Conservation (phyloP, 306 rosid species). For the Arachis hypogaea region DNA sequence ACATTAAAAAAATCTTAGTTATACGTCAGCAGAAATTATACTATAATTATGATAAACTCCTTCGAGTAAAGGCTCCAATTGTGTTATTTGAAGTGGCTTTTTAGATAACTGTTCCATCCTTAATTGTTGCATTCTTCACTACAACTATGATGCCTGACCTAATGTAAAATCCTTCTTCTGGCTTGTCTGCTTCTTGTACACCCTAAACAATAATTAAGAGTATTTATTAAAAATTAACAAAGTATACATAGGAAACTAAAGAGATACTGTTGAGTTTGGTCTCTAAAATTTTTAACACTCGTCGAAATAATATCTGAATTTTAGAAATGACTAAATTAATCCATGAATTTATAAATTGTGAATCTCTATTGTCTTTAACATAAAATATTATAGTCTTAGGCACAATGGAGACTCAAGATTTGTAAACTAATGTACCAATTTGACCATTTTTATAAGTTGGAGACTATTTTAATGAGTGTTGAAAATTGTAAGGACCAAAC, state of each 20-base stretch:
- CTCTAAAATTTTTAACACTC: too few species aligned
- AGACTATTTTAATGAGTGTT: too few species aligned
- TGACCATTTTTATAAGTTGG: too few species aligned
- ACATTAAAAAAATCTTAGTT: not conserved
- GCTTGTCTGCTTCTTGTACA: slow-evolving; percentile 78
- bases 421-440: too few species aligned
- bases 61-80: not conserved
- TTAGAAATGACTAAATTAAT: too few species aligned
- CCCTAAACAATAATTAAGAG: slow-evolving; percentile 55
- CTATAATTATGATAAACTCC: slow-evolving; percentile 16
- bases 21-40: slow-evolving; percentile 21
- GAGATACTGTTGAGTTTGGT: too few species aligned
- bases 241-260: slow-evolving; percentile 16
- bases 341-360: too few species aligned
- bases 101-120: slow-evolving; percentile 72
- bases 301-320: too few species aligned
- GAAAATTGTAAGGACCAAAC: too few species aligned
- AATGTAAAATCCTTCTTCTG: slow-evolving; percentile 72
- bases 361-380: too few species aligned
- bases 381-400: too few species aligned
- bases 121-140: slow-evolving; percentile 80
- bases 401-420: too few species aligned
- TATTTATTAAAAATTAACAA: slow-evolving; percentile 10
- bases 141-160: slow-evolving; percentile 72
- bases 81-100: not conserved